These are phyloP conservation scores for Calycina marina DNA, from an alignment of 2,329 filamentous ascomycete genomes.

Conservation along the genomic window DNA sequence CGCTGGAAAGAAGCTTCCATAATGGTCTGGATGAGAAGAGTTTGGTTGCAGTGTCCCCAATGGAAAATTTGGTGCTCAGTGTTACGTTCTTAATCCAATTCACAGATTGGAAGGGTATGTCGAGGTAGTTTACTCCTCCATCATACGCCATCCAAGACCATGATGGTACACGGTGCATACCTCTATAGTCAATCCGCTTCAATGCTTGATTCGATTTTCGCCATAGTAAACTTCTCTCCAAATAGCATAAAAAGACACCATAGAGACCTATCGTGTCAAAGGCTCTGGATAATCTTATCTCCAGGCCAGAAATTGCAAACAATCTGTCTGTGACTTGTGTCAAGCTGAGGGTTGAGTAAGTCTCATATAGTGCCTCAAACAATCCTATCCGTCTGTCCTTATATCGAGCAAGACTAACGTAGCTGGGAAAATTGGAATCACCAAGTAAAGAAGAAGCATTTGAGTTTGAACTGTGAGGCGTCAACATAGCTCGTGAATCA, in stretches of 20 bases:
- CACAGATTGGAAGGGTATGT: constrained; percentile 11
- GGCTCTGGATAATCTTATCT: background rate
- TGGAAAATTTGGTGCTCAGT: too few relatives aligned
- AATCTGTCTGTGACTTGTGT: background rate
- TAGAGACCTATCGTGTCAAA: background rate
- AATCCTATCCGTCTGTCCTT: background rate
- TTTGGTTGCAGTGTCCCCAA: too few relatives aligned
- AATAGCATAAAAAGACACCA: background rate
- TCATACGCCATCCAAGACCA: constrained; percentile 26
- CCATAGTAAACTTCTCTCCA: background rate
- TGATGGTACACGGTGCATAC: too few relatives aligned
- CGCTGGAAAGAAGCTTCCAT: too few relatives aligned
- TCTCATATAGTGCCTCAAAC: background rate
- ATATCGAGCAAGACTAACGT: too few relatives aligned
- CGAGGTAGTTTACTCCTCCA: constrained; percentile 20
- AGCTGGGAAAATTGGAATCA: constrained; percentile 1
- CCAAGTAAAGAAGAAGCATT: constrained; percentile 1
- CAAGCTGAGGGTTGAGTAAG: background rate
- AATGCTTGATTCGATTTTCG: background rate
- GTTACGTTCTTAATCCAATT: constrained; percentile 2
- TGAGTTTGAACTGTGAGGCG: too few relatives aligned
- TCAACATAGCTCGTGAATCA: too few relatives aligned
- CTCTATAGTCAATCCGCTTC: constrained; percentile 1
- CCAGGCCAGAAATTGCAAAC: background rate
- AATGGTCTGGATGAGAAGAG: too few relatives aligned